Conservation (phyloP, 176 grass and related monocot genomes). For the Hordeum marinum region DNA sequence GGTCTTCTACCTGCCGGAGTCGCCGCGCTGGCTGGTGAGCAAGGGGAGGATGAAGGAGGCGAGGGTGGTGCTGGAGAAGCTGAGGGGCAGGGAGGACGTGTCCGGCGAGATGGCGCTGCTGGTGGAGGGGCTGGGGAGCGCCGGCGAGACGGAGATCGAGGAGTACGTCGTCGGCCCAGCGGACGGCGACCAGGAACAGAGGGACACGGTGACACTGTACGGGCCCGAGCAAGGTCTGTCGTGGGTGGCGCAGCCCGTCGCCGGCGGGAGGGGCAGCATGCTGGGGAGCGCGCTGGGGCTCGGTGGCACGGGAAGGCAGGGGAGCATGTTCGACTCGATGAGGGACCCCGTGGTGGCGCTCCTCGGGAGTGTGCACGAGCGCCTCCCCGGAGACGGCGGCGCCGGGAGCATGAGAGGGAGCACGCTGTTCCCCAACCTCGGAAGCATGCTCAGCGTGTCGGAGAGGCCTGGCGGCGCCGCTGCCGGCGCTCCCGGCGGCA, state of each 20-base stretch:
- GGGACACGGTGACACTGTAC: slow-evolving; percentile 62
- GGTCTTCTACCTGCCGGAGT: slow-evolving; percentile 67
- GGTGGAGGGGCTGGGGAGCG: slow-evolving; percentile 60
- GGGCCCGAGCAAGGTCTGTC: slow-evolving; percentile 58
- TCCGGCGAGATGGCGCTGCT: slow-evolving; percentile 81
- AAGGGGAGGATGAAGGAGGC: slow-evolving; percentile 84
- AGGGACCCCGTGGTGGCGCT: slow-evolving; percentile 78
- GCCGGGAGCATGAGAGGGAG: slow-evolving; percentile 27
- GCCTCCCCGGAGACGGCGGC: slow-evolving; percentile 12
- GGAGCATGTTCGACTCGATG: slow-evolving; percentile 58
- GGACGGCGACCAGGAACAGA: slow-evolving; percentile 15
- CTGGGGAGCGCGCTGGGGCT: slow-evolving; percentile 34
- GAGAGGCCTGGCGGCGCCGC: slow-evolving; percentile 3
- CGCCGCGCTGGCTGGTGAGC: slow-evolving; percentile 83
- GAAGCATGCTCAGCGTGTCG: slow-evolving; percentile 66
- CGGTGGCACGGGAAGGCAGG: slow-evolving; percentile 22
- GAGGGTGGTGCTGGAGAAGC: slow-evolving; percentile 49
- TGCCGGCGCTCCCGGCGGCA: fast-evolving
- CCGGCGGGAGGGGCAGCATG: slow-evolving; percentile 31
- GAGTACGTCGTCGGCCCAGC: slow-evolving; percentile 66
- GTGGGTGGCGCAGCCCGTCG: slow-evolving; percentile 73
- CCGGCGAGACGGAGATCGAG: slow-evolving; percentile 63
- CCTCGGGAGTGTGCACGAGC: slow-evolving; percentile 80
- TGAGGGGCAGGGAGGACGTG: slow-evolving; percentile 65
- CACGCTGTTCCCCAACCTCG: slow-evolving; percentile 69